Base-by-base conservation (phyloP, 345 rosid species). In the sweet orange (Citrus sinensis) region DNA sequence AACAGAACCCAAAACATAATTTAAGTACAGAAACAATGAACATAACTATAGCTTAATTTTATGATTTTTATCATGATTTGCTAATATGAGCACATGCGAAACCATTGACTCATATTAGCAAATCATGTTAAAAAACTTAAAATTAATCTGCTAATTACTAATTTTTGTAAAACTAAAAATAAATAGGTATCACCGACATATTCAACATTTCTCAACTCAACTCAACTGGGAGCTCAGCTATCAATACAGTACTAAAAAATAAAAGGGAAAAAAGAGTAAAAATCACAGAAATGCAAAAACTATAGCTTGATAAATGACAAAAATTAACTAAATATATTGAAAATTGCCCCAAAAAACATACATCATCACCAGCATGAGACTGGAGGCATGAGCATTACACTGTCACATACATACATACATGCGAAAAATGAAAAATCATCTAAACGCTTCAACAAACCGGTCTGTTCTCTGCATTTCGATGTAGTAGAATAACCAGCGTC, bases 391-490 rank as follows among this genome's bases (percentile, higher is more conserved):
- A 66, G 59, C 78, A 79, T 56, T 59, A 58, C 67, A 40, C 29
- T 66, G 34, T 55, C 67, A 24, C 73, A 74, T 74, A 66, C 74
- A 76, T 51, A 62, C 76, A 74, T 68, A 74, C 55, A 74, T 72
- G 76, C 61, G 76, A 71, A 78, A 54, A 54, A 54, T 46, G 67
- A 68, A 65, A 76, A 69, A 46, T 67, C 78, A 79, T 22, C 79
- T 54, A 76, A 81, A 79, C 37, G 71, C 77, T 76, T 58, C 81
- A 71, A 35, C 42, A 75, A 68, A 71, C 71, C 68, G 67, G 61
- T 74, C 73, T 76, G 79, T 63, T 63, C 72, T 81, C 80, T 8
- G 78, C 73, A 73, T 79, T 76, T 74, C 63, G 68, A 64, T 72
- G 67, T 24, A 73, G 9, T 46, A 46, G 39, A 65, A 75, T 22